phyloP scores from a whole-genome alignment of 2,329 filamentous ascomycete species.

The Fusarium oxysporum region DNA sequence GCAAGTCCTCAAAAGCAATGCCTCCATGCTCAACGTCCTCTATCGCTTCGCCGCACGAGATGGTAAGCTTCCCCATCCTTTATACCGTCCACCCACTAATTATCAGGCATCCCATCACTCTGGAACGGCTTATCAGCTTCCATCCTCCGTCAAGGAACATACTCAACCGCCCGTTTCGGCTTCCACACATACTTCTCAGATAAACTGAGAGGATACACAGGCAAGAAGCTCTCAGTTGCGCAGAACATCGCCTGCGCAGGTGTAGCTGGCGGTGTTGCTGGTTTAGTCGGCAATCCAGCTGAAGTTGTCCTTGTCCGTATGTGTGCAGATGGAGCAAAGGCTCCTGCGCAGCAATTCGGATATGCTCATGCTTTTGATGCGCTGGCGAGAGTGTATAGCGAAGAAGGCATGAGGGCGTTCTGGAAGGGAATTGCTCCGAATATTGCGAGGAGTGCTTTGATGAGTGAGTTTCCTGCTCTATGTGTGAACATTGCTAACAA shows the following conservation, averaged over 20 bases:
- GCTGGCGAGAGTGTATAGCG: conserved; percentile 40
- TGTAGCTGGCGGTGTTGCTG: conserved; percentile 55
- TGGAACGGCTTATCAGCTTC: conserved; percentile 59
- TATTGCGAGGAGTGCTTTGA: conserved; percentile 56
- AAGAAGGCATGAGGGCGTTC: conserved; percentile 55
- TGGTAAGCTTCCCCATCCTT: conserved; percentile 39
- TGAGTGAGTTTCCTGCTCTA: conserved; percentile 50
- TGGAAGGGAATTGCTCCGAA: conserved; percentile 55
- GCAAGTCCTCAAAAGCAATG: conserved; percentile 56
- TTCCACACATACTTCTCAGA: conserved; percentile 54
- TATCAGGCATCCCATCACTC: conserved; percentile 54
- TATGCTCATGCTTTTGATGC: conserved; percentile 55
- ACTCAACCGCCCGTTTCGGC: conserved; percentile 59
- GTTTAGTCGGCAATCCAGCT: conserved; percentile 59
- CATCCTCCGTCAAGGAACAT: conserved; percentile 57
- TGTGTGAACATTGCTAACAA: conserved; percentile 12
- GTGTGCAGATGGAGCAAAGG: conserved; percentile 59
- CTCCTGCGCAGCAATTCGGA: conserved; percentile 49
- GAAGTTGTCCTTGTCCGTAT: conserved; percentile 59
- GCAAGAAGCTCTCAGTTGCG: conserved; percentile 48
- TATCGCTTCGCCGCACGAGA: conserved; percentile 54
- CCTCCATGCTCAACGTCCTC: conserved; percentile 55
- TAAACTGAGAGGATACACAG: conserved; percentile 43
- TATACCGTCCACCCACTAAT: background rate
- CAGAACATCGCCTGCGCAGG: conserved; percentile 55